Percentiles rank a stretch among this genome's conserved stretches.
phyloP scores from a whole-genome alignment of 2,329 filamentous ascomycete species.

The Chaetomiaceae sp. region DNA sequence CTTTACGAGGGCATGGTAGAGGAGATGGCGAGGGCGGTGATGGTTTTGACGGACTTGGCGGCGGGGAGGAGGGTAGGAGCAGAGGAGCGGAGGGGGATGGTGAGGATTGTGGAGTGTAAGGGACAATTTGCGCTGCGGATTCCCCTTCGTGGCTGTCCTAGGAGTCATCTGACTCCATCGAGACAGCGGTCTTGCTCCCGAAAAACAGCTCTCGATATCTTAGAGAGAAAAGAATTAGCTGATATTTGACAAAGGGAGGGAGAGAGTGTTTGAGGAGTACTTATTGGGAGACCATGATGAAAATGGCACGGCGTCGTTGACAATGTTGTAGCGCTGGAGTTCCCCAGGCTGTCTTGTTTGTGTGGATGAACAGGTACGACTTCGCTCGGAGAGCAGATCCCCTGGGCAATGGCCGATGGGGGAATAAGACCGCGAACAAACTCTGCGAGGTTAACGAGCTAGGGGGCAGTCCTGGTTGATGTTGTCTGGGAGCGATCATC shows the following conservation, averaged over 20 bases:
- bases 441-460: constrained; percentile 18
- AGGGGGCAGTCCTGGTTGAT: constrained; percentile 17
- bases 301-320: no score
- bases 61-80: background rate
- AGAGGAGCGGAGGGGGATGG: background rate
- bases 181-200: no score
- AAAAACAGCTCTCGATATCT: no score
- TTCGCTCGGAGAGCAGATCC: constrained; percentile 23
- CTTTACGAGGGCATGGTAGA: background rate
- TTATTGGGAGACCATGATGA: background rate
- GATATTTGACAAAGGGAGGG: no score
- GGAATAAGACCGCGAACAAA: constrained; percentile 12
- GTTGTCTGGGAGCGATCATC: constrained; percentile 15
- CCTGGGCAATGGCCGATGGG: constrained; percentile 24
- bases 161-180: no score
- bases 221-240: no score
- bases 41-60: background rate
- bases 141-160: no score
- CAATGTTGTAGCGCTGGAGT: background rate
- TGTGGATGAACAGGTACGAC: constrained; percentile 25
- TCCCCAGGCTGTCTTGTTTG: background rate
- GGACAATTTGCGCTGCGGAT: no score
- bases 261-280: background rate
- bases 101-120: constrained; percentile 1
- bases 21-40: constrained; percentile 7